Conservation (phyloP, 495 filamentous ascomycete genomes). For the Tricharina praecox region DNA sequence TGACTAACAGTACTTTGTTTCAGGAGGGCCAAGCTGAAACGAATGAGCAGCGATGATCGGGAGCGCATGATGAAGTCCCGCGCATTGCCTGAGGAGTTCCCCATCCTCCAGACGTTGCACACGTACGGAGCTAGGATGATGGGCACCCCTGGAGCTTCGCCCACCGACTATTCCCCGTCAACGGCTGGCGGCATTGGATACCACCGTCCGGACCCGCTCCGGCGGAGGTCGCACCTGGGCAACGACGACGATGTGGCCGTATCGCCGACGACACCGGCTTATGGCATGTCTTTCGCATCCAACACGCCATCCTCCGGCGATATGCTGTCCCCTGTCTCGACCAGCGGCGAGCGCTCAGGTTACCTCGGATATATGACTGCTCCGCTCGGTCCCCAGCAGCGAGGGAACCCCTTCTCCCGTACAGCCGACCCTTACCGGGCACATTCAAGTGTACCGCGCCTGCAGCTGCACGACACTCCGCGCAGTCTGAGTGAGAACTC, state of each 20-base stretch:
- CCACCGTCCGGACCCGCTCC: conserved; percentile 22
- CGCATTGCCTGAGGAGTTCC: conserved; percentile 80
- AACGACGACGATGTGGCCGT: conserved; percentile 23
- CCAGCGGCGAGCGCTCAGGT: conserved; percentile 30
- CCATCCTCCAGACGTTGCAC: conserved; percentile 77
- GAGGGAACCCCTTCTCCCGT: conserved; percentile 30
- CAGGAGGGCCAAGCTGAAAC: conserved; percentile 89
- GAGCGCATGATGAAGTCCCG: conserved; percentile 88
- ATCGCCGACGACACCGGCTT: conserved; percentile 32
- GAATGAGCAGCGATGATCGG: conserved; percentile 78
- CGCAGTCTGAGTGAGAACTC: conserved; percentile 41
- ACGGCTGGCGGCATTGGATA: conserved; percentile 11
- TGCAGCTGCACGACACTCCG: conserved; percentile 41
- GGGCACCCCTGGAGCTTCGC: conserved; percentile 25
- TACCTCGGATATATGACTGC: conserved; percentile 25
- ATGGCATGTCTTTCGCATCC: conserved; percentile 36
- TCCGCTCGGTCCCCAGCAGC: conserved; percentile 22
- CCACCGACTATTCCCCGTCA: conserved; percentile 26
- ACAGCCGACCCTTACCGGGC: conserved; percentile 39
- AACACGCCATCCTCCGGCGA: conserved; percentile 22
- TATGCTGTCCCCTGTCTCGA: conserved; percentile 26
- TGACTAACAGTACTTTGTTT: conserved; percentile 3
- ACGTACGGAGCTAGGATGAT: conserved; percentile 43
- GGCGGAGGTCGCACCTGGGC: conserved; percentile 18
- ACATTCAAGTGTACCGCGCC: conserved; percentile 38